These are phyloP conservation scores for Neurospora sp. DNA, from an alignment of 495 filamentous ascomycete species.

Conservation along the genomic window DNA sequence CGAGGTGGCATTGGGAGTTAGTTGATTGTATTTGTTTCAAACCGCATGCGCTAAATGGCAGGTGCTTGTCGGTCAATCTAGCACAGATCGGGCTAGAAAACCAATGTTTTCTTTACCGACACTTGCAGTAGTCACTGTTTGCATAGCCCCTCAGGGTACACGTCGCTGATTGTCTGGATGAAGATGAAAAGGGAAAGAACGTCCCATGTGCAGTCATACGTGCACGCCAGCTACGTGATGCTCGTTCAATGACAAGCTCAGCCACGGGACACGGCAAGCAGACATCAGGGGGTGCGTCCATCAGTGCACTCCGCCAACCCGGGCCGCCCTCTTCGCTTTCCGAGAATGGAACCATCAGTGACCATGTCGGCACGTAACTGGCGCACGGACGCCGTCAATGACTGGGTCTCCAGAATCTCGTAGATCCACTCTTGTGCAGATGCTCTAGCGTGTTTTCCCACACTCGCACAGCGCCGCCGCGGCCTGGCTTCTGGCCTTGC, in stretches of 20 bases:
- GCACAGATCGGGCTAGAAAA: not conserved
- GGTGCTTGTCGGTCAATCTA: not conserved
- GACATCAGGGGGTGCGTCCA: not conserved
- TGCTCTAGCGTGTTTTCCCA: not conserved
- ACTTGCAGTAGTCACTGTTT: not conserved
- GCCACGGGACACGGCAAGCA: not conserved
- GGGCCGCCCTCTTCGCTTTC: not conserved
- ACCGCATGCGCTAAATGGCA: not conserved
- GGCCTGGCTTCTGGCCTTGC: not conserved
- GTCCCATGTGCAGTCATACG: not conserved
- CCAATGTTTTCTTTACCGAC: not conserved
- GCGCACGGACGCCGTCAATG: not conserved
- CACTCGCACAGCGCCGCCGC: not conserved
- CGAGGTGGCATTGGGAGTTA: not conserved
- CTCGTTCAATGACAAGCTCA: not conserved
- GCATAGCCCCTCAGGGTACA: not conserved
- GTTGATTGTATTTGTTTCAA: not conserved
- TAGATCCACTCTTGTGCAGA: not conserved
- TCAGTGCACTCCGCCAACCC: not conserved
- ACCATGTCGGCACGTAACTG: not conserved
- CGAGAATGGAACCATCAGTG: not conserved
- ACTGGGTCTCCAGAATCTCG: not conserved
- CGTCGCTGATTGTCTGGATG: not conserved
- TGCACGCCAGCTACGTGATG: not conserved
- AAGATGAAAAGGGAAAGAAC: not conserved